Base-by-base conservation (phyloP, 306 rosid genomes). In the Myrica gale region DNA sequence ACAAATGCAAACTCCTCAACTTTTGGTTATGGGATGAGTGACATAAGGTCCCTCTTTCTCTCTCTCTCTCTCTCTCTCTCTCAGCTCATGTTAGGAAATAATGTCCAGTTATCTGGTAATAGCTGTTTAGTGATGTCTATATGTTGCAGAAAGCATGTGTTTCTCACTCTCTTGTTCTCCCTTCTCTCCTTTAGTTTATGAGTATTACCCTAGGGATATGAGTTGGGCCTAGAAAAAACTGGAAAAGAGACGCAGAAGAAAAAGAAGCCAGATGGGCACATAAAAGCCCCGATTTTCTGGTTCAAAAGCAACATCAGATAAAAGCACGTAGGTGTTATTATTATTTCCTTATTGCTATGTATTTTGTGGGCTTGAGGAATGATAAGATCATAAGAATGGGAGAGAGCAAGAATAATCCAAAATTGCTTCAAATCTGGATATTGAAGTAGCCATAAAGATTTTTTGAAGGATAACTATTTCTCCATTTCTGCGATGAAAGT, bases 1-100 rank as follows among this genome's bases (percentile, higher is more conserved):
- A 61, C 44, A 65, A 73, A 46, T 23, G 57, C 58, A 41, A 46
- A 0, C 71, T 73, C 65, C 41, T 41, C 46, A 73, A 61, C 60
- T 56, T 56, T 26, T 17, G 37, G 58, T 10, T 20, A 5, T 17
- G 50, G 48, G 47, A 65, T 42, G 15, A 65, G 50, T 0, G 26
- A 42, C 48, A 65, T 16, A 42, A 48, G 13, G 50, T 65, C 48
- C 70, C 15, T 4, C 17, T 65, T 41, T 20, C 9, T 57, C 63
- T 4, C 68, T 2, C 6, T 23, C 19, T 61, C 44, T 21, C 13
- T 9, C 39, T 13, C 2, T 62, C 41, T 21, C 65, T 23, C 37
- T 47, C 51, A 11, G 16, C 52, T 11, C 46, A 3, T 62, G 5
- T 37, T 37, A 62, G 43, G 69, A 46, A 37, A 62, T 62, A 6